Base-by-base conservation (phyloP, 352 stramenopile genomes). In the Phytophthora foliorum region DNA sequence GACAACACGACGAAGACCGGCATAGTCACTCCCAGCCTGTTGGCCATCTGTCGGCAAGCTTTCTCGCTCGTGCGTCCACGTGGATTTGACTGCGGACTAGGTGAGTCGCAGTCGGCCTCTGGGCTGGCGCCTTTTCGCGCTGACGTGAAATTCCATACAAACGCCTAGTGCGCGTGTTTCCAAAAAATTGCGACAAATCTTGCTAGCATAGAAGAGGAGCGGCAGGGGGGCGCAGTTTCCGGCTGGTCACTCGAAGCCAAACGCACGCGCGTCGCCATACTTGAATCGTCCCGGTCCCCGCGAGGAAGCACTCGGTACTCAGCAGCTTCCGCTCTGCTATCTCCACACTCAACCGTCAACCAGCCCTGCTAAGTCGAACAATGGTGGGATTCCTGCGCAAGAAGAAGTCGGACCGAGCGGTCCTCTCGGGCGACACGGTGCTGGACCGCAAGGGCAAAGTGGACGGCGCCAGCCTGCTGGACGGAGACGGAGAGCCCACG, bases 341-440 rank as follows among this genome's bases (percentile, higher is more conserved):
- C 19, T 42, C 59, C 44, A 39, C 27, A 44, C 51, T 22, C 51
- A 22, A 34, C 41, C 36, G 57, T 46, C 52, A 51, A 69, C 16
- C 27, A 31, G 31, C 57, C 45, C 32, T 14, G 27, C 21, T 56
- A 25, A 42, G 32, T 27, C 19, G 55, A 49, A 59, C 3, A 22
- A 94, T 92, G 83, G 83, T 95, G 27, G 84, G 86, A 2, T 94
- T 95, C 72, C 69, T 93, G 63, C 84, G 86, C 70, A 95, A 95
- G 86, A 95, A 95, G 64, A 94, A 92, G 64, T 90, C 85, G 63
- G 81, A 89, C 58, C 90, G 90, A 60, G 69, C 77, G 21, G 53
- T 88, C 62, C 80, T 92, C n/a, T 81, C 75, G 60, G 74, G 84
- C 48, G 86, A 86, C 52, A 94, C 88, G 17, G 84, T 81, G 68